Evolutionary conservation across 148 eudicot genomes (phyloP), one percentile per base, ranked within the genome.

Genomic region (Simmondsia chinensis): DNA sequence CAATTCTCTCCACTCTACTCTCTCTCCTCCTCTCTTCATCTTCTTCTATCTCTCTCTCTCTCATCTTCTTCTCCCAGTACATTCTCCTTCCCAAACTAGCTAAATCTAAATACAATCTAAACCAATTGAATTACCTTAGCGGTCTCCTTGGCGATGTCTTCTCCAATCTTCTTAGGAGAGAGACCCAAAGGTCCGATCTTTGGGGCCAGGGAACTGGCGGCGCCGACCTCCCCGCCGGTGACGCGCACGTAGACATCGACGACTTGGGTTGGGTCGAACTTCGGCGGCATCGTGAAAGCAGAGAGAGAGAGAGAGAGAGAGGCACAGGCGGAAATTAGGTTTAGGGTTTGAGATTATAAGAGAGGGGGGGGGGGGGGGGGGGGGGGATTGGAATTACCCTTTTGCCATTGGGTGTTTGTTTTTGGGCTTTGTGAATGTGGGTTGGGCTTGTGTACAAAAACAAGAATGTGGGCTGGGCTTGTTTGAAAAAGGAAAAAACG

Each of bases 81-180:
- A n/a, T n/a, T n/a, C n/a, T n/a, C n/a, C n/a, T n/a, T n/a, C n/a
- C n/a, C n/a, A n/a, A n/a, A n/a, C n/a, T n/a, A n/a, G n/a, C n/a
- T n/a, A n/a, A n/a, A n/a, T n/a, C n/a, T n/a, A n/a, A n/a, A n/a
- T n/a, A n/a, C n/a, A n/a, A n/a, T n/a, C n/a, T n/a, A n/a, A n/a
- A n/a, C n/a, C n/a, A n/a, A n/a, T n/a, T n/a, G n/a, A n/a, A n/a
- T n/a, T n/a, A n/a, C n/a, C n/a, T 77, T 81, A 3, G 89, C 78
- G 6, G 89, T 81, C 20, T 81, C 89, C 30, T 81, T 81, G 19
- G 89, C 83, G 43, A 81, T 81, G 64, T 76, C 89, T 65, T 80
- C 89, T 20, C 89, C 89, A 61, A 80, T 76, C 25, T 80, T 80
- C 65, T 80, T 76, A 0, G 83, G 89, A 28, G 83, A 76, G 13